A percentile compares a stretch with the other conserved stretches of the same genome.
phyloP scores from a whole-genome alignment of 169 alveolate genomes.

The Plasmodium relictum region DNA sequence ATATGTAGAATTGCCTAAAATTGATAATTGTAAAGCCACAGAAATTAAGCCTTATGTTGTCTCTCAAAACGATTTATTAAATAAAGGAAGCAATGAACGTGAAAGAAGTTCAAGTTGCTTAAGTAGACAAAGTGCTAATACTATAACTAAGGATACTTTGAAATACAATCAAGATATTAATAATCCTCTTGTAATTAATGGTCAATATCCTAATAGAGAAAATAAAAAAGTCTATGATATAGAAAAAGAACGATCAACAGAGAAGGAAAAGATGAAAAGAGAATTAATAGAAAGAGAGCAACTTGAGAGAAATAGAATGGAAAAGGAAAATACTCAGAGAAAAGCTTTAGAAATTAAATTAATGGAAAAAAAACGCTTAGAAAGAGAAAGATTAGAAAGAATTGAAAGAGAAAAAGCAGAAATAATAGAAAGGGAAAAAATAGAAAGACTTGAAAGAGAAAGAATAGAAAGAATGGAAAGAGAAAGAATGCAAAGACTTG shows the following conservation, averaged over 20 bases:
- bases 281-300: slow-evolving; percentile 37
- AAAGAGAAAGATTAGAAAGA: slow-evolving; percentile 29
- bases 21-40: not conserved
- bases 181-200: slow-evolving; percentile 16
- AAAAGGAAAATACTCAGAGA: slow-evolving; percentile 50
- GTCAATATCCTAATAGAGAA: slow-evolving; percentile 23
- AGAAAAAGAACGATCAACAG: slow-evolving; percentile 24
- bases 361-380: slow-evolving; percentile 54
- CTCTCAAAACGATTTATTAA: slow-evolving; percentile 18
- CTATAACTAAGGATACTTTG: slow-evolving; percentile 29
- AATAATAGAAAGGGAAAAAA: slow-evolving; percentile 17
- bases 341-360: slow-evolving; percentile 75
- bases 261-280: slow-evolving; percentile 45
- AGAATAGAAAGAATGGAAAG: slow-evolving; percentile 12
- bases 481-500: slow-evolving; percentile 16
- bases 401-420: slow-evolving; percentile 20
- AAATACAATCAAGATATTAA: slow-evolving; percentile 22
- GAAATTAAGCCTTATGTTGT: not conserved
- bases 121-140: slow-evolving; percentile 48
- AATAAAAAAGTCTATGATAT: slow-evolving; percentile 25
- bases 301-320: slow-evolving; percentile 41
- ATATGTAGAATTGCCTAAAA: not conserved
- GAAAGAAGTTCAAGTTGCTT: slow-evolving; percentile 70
- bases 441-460: slow-evolving; percentile 24
- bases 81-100: slow-evolving; percentile 53